Evolutionary conservation across 306 rosid genomes (phyloP).

Genomic region (Echinosophora koreensis): DNA sequence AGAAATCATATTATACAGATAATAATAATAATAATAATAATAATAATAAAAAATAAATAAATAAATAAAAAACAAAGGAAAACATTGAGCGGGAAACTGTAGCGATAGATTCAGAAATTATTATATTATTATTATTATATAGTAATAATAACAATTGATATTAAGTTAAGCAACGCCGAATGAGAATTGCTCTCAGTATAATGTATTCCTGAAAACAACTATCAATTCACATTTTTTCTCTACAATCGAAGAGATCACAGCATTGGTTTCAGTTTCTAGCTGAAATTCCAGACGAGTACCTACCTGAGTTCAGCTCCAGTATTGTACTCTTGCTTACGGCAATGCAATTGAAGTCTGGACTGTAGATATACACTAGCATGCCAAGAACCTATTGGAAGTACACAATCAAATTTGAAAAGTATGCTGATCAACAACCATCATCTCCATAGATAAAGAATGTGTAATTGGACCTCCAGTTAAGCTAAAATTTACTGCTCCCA

Average conservation of each 20-base stretch:
- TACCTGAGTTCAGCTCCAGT: constrained; percentile 21
- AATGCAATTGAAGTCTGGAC: constrained; percentile 1
- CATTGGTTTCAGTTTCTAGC: not conserved
- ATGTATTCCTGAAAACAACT: not conserved
- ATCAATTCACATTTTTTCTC: not conserved
- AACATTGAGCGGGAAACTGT: too few species aligned
- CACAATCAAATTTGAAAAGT: constrained; percentile 21
- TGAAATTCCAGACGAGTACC: not conserved
- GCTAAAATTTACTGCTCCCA: constrained; percentile 65
- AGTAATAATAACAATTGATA: too few species aligned
- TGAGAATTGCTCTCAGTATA: too few species aligned
- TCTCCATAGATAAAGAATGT: constrained; percentile 7
- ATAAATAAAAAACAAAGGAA: too few species aligned
- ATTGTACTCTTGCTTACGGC: constrained; percentile 20
- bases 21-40: too few species aligned
- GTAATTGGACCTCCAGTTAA: constrained; percentile 20
- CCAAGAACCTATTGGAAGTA: constrained; percentile 33
- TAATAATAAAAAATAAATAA: too few species aligned
- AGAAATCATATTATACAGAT: too few species aligned
- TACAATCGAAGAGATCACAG: too few species aligned
- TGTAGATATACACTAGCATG: constrained; percentile 19
- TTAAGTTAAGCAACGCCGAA: too few species aligned
- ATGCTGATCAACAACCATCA: not conserved
- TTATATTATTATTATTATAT: too few species aligned
- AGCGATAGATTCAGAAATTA: too few species aligned